Percentiles rank a stretch among this genome's conserved stretches.
phyloP scores from a whole-genome alignment of 495 filamentous ascomycete species.

The Penicillium daleae region DNA sequence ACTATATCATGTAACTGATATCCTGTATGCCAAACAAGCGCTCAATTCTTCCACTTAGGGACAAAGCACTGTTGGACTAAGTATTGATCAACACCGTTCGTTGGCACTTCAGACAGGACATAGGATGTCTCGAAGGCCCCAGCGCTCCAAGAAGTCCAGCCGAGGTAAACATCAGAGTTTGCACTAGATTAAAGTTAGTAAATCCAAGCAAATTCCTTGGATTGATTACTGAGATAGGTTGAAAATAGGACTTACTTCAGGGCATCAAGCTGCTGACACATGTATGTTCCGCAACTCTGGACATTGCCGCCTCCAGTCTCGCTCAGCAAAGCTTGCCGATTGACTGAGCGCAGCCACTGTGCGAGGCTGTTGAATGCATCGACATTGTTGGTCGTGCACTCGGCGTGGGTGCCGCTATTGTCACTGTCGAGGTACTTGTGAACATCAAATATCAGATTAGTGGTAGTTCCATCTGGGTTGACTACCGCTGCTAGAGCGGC shows the following conservation, averaged over 20 bases:
- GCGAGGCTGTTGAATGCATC: constrained; percentile 1
- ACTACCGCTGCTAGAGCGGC: neutral
- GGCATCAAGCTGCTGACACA: constrained; percentile 1
- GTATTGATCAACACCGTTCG: neutral
- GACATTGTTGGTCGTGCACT: constrained; percentile 7
- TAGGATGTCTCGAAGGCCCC: neutral
- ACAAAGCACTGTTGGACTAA: constrained; percentile 4
- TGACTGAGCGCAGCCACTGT: constrained; percentile 1
- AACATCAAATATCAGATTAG: constrained; percentile 10
- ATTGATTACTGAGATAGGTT: neutral
- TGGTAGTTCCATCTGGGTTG: constrained; percentile 11
- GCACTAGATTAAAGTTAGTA: neutral
- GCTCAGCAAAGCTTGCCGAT: neutral
- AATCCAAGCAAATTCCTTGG: too few relatives aligned
- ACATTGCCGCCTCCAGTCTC: constrained; percentile 4
- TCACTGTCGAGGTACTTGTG: constrained; percentile 12
- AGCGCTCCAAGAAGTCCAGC: constrained; percentile 6
- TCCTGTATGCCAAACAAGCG: too few relatives aligned
- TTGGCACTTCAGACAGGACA: neutral
- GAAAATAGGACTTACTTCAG: neutral
- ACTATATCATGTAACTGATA: too few relatives aligned
- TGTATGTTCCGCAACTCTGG: neutral
- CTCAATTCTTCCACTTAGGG: constrained; percentile 6
- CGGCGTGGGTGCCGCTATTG: constrained; percentile 2
- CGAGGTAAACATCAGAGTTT: constrained; percentile 1